Evolutionary conservation across 306 rosid species (phyloP).

Genomic region (Inga laurina): DNA sequence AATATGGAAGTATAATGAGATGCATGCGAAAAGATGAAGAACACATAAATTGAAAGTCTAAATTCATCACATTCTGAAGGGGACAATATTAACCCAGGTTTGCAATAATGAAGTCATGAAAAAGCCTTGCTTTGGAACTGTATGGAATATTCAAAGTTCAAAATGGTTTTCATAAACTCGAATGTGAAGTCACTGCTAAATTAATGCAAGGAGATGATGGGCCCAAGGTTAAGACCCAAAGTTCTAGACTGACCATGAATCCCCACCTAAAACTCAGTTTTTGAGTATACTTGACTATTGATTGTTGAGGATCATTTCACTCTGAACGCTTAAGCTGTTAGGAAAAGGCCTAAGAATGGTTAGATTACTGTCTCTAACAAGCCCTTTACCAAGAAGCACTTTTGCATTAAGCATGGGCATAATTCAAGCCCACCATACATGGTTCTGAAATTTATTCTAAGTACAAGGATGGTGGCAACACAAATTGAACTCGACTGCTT

Average conservation of each 20-base stretch:
- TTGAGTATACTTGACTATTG: not conserved
- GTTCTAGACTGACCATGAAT: not conserved
- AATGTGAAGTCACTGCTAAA: slow-evolving; percentile 9
- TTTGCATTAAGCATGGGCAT: not conserved
- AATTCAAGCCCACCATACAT: not conserved
- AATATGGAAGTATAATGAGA: slow-evolving; percentile 13
- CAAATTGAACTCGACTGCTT: not conserved
- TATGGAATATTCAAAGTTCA: slow-evolving; percentile 15
- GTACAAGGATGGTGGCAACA: not conserved
- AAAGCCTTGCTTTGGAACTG: not conserved
- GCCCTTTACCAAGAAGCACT: not conserved
- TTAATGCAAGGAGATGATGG: slow-evolving; percentile 15
- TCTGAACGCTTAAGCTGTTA: not conserved
- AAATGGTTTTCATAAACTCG: not conserved
- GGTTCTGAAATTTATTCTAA: not conserved
- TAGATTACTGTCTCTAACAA: not conserved
- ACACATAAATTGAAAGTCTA: not conserved
- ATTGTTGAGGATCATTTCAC: not conserved
- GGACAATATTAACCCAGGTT: not conserved
- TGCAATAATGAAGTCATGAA: not conserved
- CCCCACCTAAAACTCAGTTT: not conserved
- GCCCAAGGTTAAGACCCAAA: not conserved
- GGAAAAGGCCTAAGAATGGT: not conserved
- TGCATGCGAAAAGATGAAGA: not conserved
- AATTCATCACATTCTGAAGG: not conserved